Evolutionary conservation across 345 rosid species (phyloP).

Genomic region (Rhodomyrtus tomentosa): DNA sequence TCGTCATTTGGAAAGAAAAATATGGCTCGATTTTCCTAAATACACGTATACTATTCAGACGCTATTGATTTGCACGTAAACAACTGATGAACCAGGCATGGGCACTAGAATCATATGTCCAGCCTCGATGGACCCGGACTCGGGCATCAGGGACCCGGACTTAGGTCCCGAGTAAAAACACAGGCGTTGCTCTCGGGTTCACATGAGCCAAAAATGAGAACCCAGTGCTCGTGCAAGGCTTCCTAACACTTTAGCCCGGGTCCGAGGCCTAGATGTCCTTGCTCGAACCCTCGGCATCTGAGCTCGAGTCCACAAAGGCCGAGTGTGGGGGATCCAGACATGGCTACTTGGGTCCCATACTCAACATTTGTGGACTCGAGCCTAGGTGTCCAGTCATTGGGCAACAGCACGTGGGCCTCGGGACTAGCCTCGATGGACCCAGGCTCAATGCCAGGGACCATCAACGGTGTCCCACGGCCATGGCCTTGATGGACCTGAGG

Average conservation of each 20-base stretch:
- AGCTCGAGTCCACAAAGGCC: not conserved
- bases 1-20: not conserved
- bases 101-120: rapidly evolving
- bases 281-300: not conserved
- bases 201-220: not conserved
- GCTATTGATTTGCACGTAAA: rapidly evolving
- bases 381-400: not conserved
- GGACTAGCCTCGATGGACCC: not conserved
- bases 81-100: rapidly evolving
- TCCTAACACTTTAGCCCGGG: rapidly evolving
- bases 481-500: too few species aligned
- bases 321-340: rapidly evolving
- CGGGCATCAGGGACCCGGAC: not conserved
- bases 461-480: too few species aligned
- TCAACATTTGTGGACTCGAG: not conserved
- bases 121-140: not conserved
- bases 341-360: not conserved
- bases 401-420: not conserved
- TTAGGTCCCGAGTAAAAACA: not conserved
- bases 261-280: not conserved
- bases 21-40: not conserved
- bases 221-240: not conserved
- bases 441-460: not conserved
- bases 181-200: not conserved
- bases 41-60: rapidly evolving